Percentiles rank a stretch among this genome's conserved stretches.
Conservation (phyloP, 2,329 filamentous ascomycete genomes). For the Hypoxylon sp. region DNA sequence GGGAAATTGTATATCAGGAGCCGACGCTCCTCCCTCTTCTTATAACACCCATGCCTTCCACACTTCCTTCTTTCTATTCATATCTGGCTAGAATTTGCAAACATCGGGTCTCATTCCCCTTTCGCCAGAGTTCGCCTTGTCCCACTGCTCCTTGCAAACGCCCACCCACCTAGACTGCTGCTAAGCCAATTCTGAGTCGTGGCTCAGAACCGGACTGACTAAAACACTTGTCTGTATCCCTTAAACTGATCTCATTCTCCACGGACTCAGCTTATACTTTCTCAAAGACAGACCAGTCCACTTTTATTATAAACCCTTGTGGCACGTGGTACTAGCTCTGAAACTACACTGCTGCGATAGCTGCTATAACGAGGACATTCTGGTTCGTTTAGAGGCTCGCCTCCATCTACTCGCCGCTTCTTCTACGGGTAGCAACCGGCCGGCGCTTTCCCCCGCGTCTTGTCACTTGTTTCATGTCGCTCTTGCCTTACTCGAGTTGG, state of each 20-base stretch:
- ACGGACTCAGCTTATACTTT: neutral
- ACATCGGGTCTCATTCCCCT: neutral
- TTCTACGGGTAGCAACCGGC: neutral
- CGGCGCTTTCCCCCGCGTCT: neutral
- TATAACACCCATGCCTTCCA: conserved; percentile 1
- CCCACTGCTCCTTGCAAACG: neutral
- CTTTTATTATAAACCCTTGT: neutral
- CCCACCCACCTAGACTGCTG: neutral
- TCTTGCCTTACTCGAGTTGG: neutral
- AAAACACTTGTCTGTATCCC: neutral
- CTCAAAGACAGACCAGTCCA: neutral
- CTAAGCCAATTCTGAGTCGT: conserved; percentile 12
- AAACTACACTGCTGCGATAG: neutral
- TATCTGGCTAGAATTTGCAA: neutral
- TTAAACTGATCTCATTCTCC: neutral
- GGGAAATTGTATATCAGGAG: conserved; percentile 12
- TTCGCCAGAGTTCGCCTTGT: neutral
- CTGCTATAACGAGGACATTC: neutral
- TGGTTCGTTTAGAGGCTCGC: neutral
- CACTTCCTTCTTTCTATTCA: neutral
- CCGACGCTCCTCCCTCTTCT: neutral
- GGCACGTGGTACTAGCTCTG: neutral
- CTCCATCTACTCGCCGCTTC: neutral
- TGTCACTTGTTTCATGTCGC: neutral
- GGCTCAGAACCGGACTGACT: neutral